A percentile compares a stretch with the other conserved stretches of the same genome.
Evolutionary conservation across 2,329 filamentous ascomycete genomes (phyloP).

Genomic region (Epichloe aotearoae): DNA sequence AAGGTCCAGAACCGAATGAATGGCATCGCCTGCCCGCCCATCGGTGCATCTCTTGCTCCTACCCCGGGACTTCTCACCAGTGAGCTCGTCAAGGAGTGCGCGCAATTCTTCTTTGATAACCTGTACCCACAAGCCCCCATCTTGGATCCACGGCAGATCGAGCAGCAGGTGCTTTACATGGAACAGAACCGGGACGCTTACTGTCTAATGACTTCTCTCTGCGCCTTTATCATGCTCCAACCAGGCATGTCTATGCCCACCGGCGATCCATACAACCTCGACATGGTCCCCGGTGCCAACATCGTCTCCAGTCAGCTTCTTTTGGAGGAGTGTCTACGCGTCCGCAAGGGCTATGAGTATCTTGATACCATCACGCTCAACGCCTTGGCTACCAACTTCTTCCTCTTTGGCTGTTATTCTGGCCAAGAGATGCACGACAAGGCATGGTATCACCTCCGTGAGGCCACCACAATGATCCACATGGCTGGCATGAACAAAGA

Average conservation of each 20-base stretch:
- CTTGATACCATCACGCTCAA: constrained; percentile 42
- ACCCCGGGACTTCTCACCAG: constrained; percentile 46
- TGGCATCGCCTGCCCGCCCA: constrained; percentile 35
- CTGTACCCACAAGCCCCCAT: constrained; percentile 53
- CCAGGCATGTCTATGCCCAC: constrained; percentile 50
- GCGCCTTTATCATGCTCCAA: constrained; percentile 56
- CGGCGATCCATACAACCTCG: constrained; percentile 41
- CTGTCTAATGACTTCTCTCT: constrained; percentile 50
- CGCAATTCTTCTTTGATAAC: constrained; percentile 55
- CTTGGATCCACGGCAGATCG: constrained; percentile 42
- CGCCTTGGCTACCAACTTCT: constrained; percentile 60
- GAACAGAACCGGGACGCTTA: constrained; percentile 51
- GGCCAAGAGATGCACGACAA: constrained; percentile 60
- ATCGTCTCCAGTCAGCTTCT: constrained; percentile 52
- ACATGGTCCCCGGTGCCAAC: constrained; percentile 44
- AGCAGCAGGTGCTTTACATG: constrained; percentile 45
- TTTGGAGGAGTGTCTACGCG: constrained; percentile 53
- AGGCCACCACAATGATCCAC: constrained; percentile 58
- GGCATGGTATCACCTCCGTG: constrained; percentile 68
- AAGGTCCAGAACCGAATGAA: constrained; percentile 49
- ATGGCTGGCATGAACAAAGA: constrained; percentile 49
- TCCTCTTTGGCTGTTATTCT: constrained; percentile 61
- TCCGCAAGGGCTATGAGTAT: constrained; percentile 50
- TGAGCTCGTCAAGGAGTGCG: constrained; percentile 52
- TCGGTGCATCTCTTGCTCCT: constrained; percentile 35